Evolutionary conservation across 2,329 filamentous ascomycete genomes (phyloP), one percentile per base, ranked within the genome.

Genomic region (Sarocladium strictum): DNA sequence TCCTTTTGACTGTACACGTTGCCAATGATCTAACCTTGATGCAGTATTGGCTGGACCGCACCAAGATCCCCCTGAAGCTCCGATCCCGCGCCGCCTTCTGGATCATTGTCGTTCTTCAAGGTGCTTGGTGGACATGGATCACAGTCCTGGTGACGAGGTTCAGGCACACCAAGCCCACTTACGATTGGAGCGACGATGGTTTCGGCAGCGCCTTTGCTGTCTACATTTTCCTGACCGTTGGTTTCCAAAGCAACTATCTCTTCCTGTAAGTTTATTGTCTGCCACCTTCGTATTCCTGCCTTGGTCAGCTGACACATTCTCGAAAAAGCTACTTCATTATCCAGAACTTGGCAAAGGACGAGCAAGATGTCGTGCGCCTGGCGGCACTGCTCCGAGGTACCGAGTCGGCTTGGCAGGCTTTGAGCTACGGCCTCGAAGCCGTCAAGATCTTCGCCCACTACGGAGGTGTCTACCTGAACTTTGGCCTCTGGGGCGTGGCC

Each of bases 191-290:
- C 0, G 77, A 77, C 58, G 58, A 70, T 0, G 85, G 83, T 0
- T 90, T 90, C 54, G 86, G 85, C 0, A 74, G 75, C 37, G 83
- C 77, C 0, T 90, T 90, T 60, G 80, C 77, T 0, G 73, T 89
- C 17, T 90, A 86, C 65, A 62, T 90, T 5, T 80, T 90, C 60
- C 76, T 87, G 60, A 82, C 83, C 0, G 69, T 81, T 11, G 81
- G 84, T 0, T 90, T 90, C 61, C 86, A 90, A 67, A 60, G 89
- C 7, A 90, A 90, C 65, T 90, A 90, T 64, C 75, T 89, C 59
- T 89, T 84, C 64, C 67, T 89, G 74, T 85, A 62, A 67, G 78
- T 68, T 23, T 10, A 23, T 26, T 21, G 24, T 19, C 9, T 15
- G 10, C n/a, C n/a, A n/a, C 5, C 15, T 5, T 54, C 41, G 12